Evolutionary conservation across 1,139 yeast species (phyloP).

Genomic region (Candida labiduridarum): DNA sequence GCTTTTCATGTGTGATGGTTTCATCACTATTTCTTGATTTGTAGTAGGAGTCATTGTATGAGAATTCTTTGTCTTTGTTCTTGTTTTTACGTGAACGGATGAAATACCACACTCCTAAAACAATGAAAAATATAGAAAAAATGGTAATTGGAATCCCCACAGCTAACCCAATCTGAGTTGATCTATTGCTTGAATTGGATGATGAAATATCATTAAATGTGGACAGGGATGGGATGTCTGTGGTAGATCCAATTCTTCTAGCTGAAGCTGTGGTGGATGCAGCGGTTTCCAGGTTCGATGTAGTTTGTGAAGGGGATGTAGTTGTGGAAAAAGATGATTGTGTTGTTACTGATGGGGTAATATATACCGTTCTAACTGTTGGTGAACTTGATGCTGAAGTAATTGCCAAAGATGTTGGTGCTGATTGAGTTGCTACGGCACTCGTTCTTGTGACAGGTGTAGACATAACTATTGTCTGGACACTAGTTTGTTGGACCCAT

Average conservation of each 20-base stretch:
- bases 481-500: conserved; percentile 4
- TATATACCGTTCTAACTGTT: background rate
- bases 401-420: background rate
- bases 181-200: conserved; percentile 10
- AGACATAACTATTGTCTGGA: background rate
- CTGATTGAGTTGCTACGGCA: background rate
- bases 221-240: conserved; percentile 6
- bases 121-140: conserved; percentile 27
- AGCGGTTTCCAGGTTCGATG: conserved; percentile 1
- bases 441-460: background rate
- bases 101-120: conserved; percentile 25
- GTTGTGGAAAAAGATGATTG: background rate
- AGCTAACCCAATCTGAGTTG: conserved; percentile 39
- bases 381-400: background rate
- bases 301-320: background rate
- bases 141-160: conserved; percentile 47
- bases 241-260: conserved; percentile 4
- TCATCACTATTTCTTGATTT: conserved; percentile 8
- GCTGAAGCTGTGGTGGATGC: conserved; percentile 8
- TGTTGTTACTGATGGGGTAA: background rate
- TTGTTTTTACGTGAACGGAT: conserved; percentile 22
- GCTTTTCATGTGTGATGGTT: conserved; percentile 12
- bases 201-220: conserved; percentile 8
- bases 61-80: conserved; percentile 12
- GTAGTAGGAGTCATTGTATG: conserved; percentile 10